Evolutionary conservation across 345 rosid genomes (phyloP).

Genomic region (Cardamine resedifolia): DNA sequence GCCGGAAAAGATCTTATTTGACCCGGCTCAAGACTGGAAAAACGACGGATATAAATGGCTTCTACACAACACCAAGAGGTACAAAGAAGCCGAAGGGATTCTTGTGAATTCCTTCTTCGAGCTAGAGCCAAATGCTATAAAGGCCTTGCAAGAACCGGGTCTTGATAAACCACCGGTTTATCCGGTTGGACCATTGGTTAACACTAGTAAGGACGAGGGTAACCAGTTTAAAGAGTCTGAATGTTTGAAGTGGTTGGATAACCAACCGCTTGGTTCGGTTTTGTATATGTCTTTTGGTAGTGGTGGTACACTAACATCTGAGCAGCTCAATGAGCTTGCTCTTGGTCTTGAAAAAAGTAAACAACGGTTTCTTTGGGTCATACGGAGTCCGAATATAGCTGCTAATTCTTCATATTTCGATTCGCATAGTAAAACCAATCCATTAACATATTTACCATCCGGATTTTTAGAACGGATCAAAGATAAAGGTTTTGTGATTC

Average conservation of each 20-base stretch:
- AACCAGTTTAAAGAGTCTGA: not conserved
- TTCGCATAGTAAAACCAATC: slow-evolving; percentile 18
- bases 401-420: slow-evolving; percentile 21
- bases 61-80: slow-evolving; percentile 34
- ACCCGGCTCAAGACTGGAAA: slow-evolving; percentile 38
- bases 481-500: slow-evolving; percentile 23
- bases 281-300: slow-evolving; percentile 70
- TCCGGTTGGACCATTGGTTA: slow-evolving; percentile 46
- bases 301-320: slow-evolving; percentile 51
- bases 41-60: slow-evolving; percentile 39
- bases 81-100: slow-evolving; percentile 41
- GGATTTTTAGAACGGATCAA: slow-evolving; percentile 24
- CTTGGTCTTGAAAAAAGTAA: slow-evolving; percentile 20
- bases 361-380: slow-evolving; percentile 26
- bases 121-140: slow-evolving; percentile 37
- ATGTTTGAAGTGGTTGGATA: slow-evolving; percentile 51
- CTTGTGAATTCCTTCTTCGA: slow-evolving; percentile 44
- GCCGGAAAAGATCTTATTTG: slow-evolving; percentile 39
- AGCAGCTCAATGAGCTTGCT: slow-evolving; percentile 32
- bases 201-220: not conserved
- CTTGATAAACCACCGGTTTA: slow-evolving; percentile 40
- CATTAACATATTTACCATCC: slow-evolving; percentile 19
- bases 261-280: slow-evolving; percentile 50
- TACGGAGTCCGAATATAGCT: slow-evolving; percentile 21
- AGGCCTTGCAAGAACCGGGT: slow-evolving; percentile 32